Evolutionary conservation across 179 eudicot species (phyloP).

Genomic region (Beta corolliflora): DNA sequence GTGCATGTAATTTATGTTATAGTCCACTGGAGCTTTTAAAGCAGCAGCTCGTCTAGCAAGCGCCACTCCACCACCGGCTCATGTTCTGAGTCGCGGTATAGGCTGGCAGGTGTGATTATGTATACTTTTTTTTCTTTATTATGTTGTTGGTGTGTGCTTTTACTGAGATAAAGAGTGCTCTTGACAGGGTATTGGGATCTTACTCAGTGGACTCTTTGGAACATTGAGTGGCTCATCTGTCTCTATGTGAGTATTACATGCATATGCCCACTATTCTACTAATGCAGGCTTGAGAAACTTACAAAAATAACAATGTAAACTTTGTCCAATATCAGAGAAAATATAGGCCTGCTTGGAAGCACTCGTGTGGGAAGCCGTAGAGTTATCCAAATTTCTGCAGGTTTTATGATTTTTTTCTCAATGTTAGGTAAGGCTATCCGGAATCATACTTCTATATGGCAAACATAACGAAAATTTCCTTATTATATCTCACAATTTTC

Average conservation of each 20-base stretch:
- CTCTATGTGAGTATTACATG: conserved; percentile 61
- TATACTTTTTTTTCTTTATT: background rate
- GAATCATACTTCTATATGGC: background rate
- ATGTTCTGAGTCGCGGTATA: conserved; percentile 97
- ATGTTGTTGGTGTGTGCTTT: background rate
- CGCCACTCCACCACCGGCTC: conserved; percentile 99
- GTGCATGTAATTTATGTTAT: background rate
- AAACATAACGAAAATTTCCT: background rate
- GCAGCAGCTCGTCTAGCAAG: conserved; percentile 97
- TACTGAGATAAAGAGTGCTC: conserved; percentile 8
- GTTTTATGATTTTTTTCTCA: conserved; percentile 98
- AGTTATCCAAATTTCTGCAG: conserved; percentile 90
- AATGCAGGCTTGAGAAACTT: background rate
- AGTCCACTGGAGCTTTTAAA: conserved; percentile 98
- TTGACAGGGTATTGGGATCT: conserved; percentile 81
- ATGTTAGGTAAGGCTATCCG: conserved; percentile 56
- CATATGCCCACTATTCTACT: background rate
- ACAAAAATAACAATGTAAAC: background rate
- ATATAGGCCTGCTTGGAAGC: conserved; percentile 88
- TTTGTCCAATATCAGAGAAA: conserved; percentile 60
- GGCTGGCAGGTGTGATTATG: conserved; percentile 86
- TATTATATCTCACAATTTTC: background rate
- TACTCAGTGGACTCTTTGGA: conserved; percentile 89
- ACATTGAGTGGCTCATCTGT: conserved; percentile 91
- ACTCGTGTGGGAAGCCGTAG: conserved; percentile 95